Base-by-base conservation (phyloP, 306 rosid genomes). In the Corylus americana region DNA sequence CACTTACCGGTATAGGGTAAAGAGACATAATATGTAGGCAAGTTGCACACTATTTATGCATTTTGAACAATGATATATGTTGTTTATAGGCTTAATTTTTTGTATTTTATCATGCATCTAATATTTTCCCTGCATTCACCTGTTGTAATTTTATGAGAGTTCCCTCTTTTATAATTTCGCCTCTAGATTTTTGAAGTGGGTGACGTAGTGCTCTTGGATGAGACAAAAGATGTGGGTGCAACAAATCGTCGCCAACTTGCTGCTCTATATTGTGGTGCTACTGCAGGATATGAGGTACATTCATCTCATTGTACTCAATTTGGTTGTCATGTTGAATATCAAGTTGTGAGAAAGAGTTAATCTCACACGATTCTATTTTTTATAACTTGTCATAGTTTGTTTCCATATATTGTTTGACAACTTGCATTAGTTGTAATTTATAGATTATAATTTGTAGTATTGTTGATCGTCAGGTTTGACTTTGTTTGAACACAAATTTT, bases 131-230 rank as follows among this genome's bases (percentile, higher is more conserved):
- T 53, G 5, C 22, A 77, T 16, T 22, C 71, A 31, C 67, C 37
- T 35, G 45, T 70, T 78, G n/a, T 55, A 25, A 70, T 70, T 63
- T 57, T 1, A 20, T 71, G 27, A n/a, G 47, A 39, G 2, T 45
- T 27, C 50, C 70, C 62, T 74, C 4, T 48, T 37, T 5, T 72
- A n/a, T 77, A 69, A 47, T 78, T 49, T 22, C 75, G 70, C 71
- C 76, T 79, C 78, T 73, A 95, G 98, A 89, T 95, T 87, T 92
- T 95, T 82, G 98, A 95, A 89, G 93, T 92, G 84, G 98, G 98
- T 82, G 98, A 95, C 81, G 70, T 91, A 29, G 76, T 84, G 58
- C 57, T 91, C 68, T 74, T 95, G 92, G 98, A 91, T 79, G 89
- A 84, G 80, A 74, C 74, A 16, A 91, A 79, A 58, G 97, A 95